These are phyloP conservation scores for Crithidia expoeki DNA, from an alignment of 208 protist genomes.

Conservation along the genomic window DNA sequence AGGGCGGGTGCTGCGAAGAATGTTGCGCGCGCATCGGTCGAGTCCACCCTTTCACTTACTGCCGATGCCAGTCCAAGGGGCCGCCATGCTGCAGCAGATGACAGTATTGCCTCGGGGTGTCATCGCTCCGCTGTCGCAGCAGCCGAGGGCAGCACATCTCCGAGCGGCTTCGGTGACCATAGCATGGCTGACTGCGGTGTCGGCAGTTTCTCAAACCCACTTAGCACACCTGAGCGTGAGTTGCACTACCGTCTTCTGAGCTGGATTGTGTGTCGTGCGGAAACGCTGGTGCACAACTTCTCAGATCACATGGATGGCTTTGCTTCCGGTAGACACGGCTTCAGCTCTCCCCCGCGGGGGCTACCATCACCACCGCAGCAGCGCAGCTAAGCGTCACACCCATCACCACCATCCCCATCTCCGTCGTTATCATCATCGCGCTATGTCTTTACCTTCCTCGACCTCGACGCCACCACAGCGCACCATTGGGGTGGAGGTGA, in stretches of 20 bases:
- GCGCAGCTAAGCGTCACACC: neutral
- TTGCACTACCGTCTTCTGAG: slow-evolving; percentile 26
- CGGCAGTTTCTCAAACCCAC: neutral
- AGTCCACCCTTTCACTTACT: neutral
- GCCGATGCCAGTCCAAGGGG: neutral
- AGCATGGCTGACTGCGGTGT: no score
- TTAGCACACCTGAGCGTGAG: neutral
- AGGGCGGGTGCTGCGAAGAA: neutral
- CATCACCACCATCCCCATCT: neutral
- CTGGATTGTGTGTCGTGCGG: slow-evolving; percentile 42
- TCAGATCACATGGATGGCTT: neutral
- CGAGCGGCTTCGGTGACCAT: neutral
- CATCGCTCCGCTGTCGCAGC: neutral
- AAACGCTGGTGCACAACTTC: slow-evolving; percentile 34
- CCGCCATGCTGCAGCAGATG: neutral
- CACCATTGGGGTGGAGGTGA: neutral
- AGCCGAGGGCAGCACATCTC: neutral
- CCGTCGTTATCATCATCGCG: neutral
- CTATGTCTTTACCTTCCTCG: neutral
- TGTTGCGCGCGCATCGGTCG: neutral
- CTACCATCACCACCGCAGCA: neutral
- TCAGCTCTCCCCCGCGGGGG: neutral
- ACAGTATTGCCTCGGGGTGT: neutral
- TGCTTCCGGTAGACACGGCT: neutral
- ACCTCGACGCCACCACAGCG: neutral